Evolutionary conservation across 2,329 filamentous ascomycete genomes (phyloP), one percentile per base, ranked within the genome.

Genomic region (Paecilomyces sp.): DNA sequence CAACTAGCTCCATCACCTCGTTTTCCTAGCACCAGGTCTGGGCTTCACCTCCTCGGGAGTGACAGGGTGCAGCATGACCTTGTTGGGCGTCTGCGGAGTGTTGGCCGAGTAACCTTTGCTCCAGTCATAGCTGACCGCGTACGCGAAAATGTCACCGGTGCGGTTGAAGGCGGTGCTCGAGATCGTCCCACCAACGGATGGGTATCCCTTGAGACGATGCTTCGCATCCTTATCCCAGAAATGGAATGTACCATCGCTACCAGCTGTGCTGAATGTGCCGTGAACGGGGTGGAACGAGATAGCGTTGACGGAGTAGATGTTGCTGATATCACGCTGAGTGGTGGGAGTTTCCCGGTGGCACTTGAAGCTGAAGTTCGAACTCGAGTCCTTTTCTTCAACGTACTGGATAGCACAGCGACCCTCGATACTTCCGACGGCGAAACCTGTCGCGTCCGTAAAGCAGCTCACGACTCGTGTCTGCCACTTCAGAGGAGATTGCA

Each of bases 321-420:
- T 94, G 68, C 90, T 91, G 64, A 88, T 80, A 76, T 91, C 92
- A 70, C 74, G 85, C 58, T 70, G 72, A 57, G 74, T 76, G 60
- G 86, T 79, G 1, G 89, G 85, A 4, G 86, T 85, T 68, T 96
- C 91, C 61, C 94, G 92, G 76, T 99, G 94, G 77, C 94, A 99
- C 78, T 97, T 97, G 86, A 99, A 99, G 51, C 91, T 96, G 82
- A 99, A 99, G 80, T 99, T 97, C 70, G 88, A 89, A 69, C 87
- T 85, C 2, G 89, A 80, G 73, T 99, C 92, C 77, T 97, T 97
- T 52, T 99, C 94, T 70, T 99, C 93, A 36, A 97, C 91, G 69
- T 99, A 97, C 74, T 99, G 94, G 64, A 99, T 99, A 1, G 94
- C 94, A 74, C 94, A 99, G 59, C 94, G 89, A 31, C 94, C 94